phyloP scores from a whole-genome alignment of 2,329 filamentous ascomycete genomes.

The Verruconis gallopava region DNA sequence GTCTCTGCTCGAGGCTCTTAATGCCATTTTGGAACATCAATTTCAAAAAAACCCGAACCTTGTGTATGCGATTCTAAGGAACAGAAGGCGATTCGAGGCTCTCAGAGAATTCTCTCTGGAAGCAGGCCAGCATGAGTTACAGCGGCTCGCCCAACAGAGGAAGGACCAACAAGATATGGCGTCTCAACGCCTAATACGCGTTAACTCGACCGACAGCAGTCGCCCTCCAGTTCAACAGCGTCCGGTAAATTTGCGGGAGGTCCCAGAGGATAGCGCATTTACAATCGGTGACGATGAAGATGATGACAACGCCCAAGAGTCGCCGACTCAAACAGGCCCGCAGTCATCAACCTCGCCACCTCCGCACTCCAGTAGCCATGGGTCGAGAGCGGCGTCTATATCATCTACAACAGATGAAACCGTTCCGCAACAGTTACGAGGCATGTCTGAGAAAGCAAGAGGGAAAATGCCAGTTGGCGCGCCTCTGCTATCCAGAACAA shows the following conservation, averaged over 20 bases:
- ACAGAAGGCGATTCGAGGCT: constrained; percentile 71
- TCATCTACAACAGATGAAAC: constrained; percentile 60
- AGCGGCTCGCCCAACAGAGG: constrained; percentile 58
- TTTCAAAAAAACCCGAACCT: constrained; percentile 73
- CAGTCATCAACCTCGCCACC: constrained; percentile 26
- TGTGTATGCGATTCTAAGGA: constrained; percentile 65
- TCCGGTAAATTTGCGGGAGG: constrained; percentile 43
- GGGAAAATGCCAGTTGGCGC: constrained; percentile 86
- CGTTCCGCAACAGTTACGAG: constrained; percentile 67
- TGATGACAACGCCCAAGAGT: constrained; percentile 39
- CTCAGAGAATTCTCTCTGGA: constrained; percentile 81
- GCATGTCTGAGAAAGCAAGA: constrained; percentile 94
- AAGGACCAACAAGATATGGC: constrained; percentile 42
- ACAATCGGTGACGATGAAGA: constrained; percentile 79
- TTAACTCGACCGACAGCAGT: constrained; percentile 55
- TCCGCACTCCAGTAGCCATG: constrained; percentile 14
- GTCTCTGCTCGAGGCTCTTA: constrained; percentile 78
- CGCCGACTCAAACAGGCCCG: neutral
- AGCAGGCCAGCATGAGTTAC: constrained; percentile 81
- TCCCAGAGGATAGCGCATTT: constrained; percentile 69
- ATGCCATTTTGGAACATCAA: constrained; percentile 80
- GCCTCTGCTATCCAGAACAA: constrained; percentile 76
- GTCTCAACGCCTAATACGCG: constrained; percentile 25
- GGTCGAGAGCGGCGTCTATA: constrained; percentile 54
- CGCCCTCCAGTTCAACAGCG: constrained; percentile 49